Conservation (phyloP, 1,284 basidiomycete genomes). For the Mycena sp. region DNA sequence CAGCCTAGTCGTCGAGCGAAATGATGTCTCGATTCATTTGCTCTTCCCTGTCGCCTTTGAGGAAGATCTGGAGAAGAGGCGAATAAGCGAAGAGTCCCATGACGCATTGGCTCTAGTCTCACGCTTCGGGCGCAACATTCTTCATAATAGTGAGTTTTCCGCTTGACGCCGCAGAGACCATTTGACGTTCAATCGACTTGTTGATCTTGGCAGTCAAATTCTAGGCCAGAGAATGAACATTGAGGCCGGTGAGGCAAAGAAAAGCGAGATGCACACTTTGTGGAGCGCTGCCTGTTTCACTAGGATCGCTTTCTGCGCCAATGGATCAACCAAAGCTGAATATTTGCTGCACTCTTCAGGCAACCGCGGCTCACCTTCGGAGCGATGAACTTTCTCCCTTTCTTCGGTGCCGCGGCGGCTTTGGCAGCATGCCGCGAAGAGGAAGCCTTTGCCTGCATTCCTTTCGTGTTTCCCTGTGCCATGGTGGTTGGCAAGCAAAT, state of each 20-base stretch:
- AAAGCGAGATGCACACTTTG: constrained; percentile 54
- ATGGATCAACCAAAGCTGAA: too few relatives aligned
- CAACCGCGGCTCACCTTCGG: constrained; percentile 56
- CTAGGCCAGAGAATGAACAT: constrained; percentile 49
- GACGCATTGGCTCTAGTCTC: too few relatives aligned
- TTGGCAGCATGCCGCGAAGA: constrained; percentile 66
- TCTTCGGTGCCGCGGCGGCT: constrained; percentile 73
- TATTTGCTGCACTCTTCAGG: background rate
- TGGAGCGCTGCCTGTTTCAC: constrained; percentile 77
- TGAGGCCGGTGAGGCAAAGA: background rate
- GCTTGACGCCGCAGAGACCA: constrained; percentile 86
- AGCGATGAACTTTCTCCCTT: constrained; percentile 73
- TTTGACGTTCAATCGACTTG: constrained; percentile 88
- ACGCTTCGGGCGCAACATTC: constrained; percentile 46
- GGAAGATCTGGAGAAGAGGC: constrained; percentile 4
- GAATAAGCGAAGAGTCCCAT: background rate
- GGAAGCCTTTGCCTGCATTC: constrained; percentile 62
- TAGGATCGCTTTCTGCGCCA: constrained; percentile 58
- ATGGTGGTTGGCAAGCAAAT: constrained; percentile 37
- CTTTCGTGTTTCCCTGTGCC: constrained; percentile 75
- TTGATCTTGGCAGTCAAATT: constrained; percentile 88
- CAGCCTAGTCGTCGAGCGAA: too few relatives aligned
- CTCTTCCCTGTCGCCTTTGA: constrained; percentile 18
- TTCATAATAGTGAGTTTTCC: constrained; percentile 93
- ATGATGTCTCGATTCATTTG: constrained; percentile 14